These are phyloP conservation scores for Hypoxylon sp. DNA, from an alignment of 2,329 filamentous ascomycete genomes.

Conservation along the genomic window DNA sequence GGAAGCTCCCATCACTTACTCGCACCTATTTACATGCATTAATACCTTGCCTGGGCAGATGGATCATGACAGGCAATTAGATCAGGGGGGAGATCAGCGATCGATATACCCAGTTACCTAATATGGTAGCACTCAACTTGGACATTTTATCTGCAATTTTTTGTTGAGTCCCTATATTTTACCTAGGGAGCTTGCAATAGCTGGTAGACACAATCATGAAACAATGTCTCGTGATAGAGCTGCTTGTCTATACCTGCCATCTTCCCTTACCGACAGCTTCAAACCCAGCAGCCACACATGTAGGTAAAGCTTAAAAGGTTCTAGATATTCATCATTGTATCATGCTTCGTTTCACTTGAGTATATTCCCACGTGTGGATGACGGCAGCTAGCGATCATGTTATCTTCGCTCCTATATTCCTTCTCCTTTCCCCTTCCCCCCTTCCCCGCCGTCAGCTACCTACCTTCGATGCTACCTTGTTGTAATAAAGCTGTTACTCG, in stretches of 20 bases:
- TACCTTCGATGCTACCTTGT: slow-evolving; percentile 22
- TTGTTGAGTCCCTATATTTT: slow-evolving; percentile 38
- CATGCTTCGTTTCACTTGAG: slow-evolving; percentile 29
- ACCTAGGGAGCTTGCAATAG: slow-evolving; percentile 10
- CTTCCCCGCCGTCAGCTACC: slow-evolving; percentile 20
- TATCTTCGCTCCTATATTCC: slow-evolving; percentile 9
- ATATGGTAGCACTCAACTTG: slow-evolving; percentile 21
- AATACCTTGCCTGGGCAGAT: slow-evolving; percentile 12
- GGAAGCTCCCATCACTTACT: slow-evolving; percentile 14
- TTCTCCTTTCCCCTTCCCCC: not conserved
- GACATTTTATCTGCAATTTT: slow-evolving; percentile 19
- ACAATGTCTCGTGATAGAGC: slow-evolving; percentile 14
- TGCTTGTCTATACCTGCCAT: slow-evolving; percentile 15
- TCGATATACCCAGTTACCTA: slow-evolving; percentile 32
- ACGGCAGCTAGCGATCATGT: slow-evolving; percentile 3
- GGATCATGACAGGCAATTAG: slow-evolving; percentile 7
- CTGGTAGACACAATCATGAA: slow-evolving; percentile 26
- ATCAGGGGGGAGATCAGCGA: slow-evolving; percentile 33
- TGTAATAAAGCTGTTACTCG: slow-evolving; percentile 24
- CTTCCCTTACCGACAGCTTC: not conserved
- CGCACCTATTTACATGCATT: slow-evolving; percentile 23
- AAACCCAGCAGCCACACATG: not conserved
- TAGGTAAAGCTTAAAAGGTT: slow-evolving; percentile 16
- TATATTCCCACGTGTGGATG: not conserved
- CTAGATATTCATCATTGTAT: slow-evolving; percentile 10